A percentile compares a stretch with the other conserved stretches of the same genome.
phyloP scores from a whole-genome alignment of 306 rosid genomes.

The Chamaecrista fasciculata region DNA sequence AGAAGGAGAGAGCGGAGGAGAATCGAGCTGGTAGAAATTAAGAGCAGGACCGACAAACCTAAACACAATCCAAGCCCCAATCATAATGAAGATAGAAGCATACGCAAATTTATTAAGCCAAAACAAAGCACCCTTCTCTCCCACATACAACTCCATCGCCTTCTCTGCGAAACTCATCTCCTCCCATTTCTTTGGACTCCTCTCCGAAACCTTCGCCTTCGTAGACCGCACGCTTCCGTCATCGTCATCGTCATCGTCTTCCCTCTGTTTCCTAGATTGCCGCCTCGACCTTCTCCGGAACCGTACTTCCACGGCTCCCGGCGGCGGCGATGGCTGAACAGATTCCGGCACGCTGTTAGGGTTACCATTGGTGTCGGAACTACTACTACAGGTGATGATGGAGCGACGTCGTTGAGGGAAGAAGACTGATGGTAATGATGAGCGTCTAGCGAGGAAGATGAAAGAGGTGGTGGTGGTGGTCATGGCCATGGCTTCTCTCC shows the following conservation, averaged over 20 bases:
- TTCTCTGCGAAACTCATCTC: constrained; percentile 80
- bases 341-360: constrained; percentile 26
- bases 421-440: constrained; percentile 26
- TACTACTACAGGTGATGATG: constrained; percentile 35
- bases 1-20: constrained; percentile 66
- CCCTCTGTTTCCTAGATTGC: constrained; percentile 43
- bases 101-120: constrained; percentile 94
- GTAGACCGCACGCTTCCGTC: constrained; percentile 19
- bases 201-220: constrained; percentile 34
- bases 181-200: constrained; percentile 74
- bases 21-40: constrained; percentile 82
- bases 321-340: constrained; percentile 30
- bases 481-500: constrained; percentile 56
- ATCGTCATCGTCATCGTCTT: constrained; percentile 35
- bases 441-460: constrained; percentile 32
- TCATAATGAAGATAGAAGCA: constrained; percentile 84
- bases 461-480: constrained; percentile 32
- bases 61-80: constrained; percentile 82
- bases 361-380: neutral
- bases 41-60: constrained; percentile 92
- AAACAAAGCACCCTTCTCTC: constrained; percentile 80
- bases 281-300: constrained; percentile 62
- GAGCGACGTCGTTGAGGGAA: constrained; percentile 18
- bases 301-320: constrained; percentile 48
- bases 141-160: constrained; percentile 68